Conservation (phyloP, 176 grass and related monocot genomes). For the Neostapfia colusana region DNA sequence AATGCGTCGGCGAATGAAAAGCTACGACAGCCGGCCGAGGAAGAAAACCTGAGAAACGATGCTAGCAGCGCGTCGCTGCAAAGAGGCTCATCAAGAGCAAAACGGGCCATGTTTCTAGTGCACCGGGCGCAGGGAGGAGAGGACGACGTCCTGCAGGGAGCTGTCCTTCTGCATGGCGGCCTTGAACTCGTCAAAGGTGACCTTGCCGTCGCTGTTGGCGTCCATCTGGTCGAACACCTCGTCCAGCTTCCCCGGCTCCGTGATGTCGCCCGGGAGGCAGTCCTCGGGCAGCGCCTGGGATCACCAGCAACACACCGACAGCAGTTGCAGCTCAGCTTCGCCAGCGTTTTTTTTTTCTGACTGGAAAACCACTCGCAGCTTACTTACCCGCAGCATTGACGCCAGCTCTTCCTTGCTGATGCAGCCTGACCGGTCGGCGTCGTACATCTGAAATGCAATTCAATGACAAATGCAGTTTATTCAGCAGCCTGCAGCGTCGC, state of each 20-base stretch:
- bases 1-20: not conserved
- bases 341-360: constrained; percentile 1
- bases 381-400: constrained; percentile 71
- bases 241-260: constrained; percentile 73
- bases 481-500: not conserved
- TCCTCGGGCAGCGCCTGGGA: constrained; percentile 65
- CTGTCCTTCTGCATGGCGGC: constrained; percentile 72
- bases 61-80: not conserved
- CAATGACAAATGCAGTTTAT: not conserved
- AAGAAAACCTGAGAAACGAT: not conserved
- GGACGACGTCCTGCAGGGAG: constrained; percentile 66
- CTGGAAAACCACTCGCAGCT: not conserved
- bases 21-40: not conserved
- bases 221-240: constrained; percentile 77
- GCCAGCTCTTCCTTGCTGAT: constrained; percentile 83
- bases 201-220: constrained; percentile 56
- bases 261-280: constrained; percentile 63
- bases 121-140: constrained; percentile 53
- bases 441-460: constrained; percentile 60
- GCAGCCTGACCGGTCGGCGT: constrained; percentile 57
- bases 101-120: not conserved
- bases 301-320: not conserved
- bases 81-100: not conserved
- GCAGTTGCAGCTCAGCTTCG: not conserved
- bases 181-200: constrained; percentile 78